A percentile compares a stretch with the other conserved stretches of the same genome.
Evolutionary conservation across 2,329 filamentous ascomycete genomes (phyloP).

Genomic region (Cytospora piceae): DNA sequence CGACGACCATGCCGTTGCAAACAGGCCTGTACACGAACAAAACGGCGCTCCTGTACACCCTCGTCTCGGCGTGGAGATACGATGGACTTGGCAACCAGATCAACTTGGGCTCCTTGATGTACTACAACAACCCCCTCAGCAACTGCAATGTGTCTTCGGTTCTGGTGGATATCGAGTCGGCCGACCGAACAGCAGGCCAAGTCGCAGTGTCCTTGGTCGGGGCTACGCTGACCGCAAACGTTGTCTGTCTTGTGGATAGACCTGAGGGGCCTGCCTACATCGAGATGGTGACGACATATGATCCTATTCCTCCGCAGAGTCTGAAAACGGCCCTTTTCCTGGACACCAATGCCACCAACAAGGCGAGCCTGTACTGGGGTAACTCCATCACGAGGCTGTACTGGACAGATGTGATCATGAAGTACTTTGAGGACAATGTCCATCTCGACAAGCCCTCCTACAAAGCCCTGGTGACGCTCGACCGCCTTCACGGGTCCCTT

Average conservation of each 20-base stretch:
- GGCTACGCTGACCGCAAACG: neutral
- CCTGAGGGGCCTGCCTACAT: neutral
- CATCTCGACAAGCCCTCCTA: neutral
- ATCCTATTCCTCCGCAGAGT: neutral
- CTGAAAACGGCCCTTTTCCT: neutral
- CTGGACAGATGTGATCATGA: neutral
- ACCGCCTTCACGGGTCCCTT: neutral
- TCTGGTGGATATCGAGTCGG: neutral
- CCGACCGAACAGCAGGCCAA: neutral
- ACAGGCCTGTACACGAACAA: neutral
- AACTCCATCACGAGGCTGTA: neutral
- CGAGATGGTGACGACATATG: neutral
- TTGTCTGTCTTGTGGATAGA: constrained; percentile 2
- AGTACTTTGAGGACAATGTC: constrained; percentile 1
- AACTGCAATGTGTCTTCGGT: constrained; percentile 3
- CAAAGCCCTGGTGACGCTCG: neutral
- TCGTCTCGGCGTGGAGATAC: neutral
- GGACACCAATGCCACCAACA: neutral
- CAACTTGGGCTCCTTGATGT: neutral
- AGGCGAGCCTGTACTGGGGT: neutral
- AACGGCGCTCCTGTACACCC: neutral
- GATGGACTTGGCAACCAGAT: neutral
- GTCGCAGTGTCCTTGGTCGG: neutral
- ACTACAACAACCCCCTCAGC: neutral
- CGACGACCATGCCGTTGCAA: neutral